Evolutionary conservation across 306 rosid species (phyloP).

Genomic region (Argentina anserina): DNA sequence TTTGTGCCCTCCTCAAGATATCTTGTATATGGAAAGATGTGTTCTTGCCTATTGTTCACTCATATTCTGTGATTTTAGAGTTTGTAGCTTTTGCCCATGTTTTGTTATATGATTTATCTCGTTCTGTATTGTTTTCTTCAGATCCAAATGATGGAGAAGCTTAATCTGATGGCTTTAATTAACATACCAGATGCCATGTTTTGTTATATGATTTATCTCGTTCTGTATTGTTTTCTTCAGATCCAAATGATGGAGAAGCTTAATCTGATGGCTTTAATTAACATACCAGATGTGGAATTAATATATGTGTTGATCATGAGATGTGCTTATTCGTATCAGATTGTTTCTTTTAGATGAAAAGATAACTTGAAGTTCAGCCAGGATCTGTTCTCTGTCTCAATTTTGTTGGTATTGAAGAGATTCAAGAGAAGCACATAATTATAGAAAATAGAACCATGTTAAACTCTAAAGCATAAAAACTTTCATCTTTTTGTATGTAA

Average conservation of each 20-base stretch:
- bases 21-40: not conserved
- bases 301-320: not conserved
- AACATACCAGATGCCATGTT: not conserved
- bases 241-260: not conserved
- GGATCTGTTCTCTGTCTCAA: not conserved
- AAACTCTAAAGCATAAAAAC: not conserved
- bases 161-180: too few relatives aligned
- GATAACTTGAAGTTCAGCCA: not conserved
- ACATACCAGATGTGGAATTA: not conserved
- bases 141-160: not conserved
- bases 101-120: not conserved
- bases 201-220: too few relatives aligned
- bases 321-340: not conserved
- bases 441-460: not conserved
- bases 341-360: not conserved
- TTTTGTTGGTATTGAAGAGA: not conserved
- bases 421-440: not conserved
- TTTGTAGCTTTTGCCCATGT: not conserved
- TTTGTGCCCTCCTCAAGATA: too few relatives aligned
- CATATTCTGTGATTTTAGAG: not conserved
- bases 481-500: not conserved
- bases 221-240: not conserved
- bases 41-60: not conserved
- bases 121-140: not conserved
- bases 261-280: too few relatives aligned